Percentiles rank a stretch among this genome's conserved stretches.
These are phyloP conservation scores for Malania oleifera DNA, from an alignment of 164 flowering plant genomes.

Conservation along the genomic window DNA sequence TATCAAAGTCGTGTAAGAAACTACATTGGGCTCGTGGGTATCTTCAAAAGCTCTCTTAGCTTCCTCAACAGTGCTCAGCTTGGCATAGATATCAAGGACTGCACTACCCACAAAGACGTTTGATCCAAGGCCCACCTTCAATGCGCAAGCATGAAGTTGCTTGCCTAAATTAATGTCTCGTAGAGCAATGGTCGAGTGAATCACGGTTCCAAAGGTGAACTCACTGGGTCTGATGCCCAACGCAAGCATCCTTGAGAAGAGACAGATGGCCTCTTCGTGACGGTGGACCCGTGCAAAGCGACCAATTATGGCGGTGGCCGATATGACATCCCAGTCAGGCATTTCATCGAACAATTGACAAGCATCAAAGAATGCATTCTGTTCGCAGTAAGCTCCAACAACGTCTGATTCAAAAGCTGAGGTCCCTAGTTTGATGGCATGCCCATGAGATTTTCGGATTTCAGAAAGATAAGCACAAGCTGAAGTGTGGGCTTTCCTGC, in stretches of 20 bases:
- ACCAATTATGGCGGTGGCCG: slow-evolving; percentile 51
- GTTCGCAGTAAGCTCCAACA: not conserved
- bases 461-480: slow-evolving; percentile 8
- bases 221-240: slow-evolving; percentile 52
- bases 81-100: slow-evolving; percentile 49
- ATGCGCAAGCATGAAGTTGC: slow-evolving; percentile 59
- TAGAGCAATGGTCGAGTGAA: slow-evolving; percentile 40
- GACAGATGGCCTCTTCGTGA: slow-evolving; percentile 37
- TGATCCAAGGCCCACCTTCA: slow-evolving; percentile 45
- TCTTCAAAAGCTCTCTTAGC: slow-evolving; percentile 57
- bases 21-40: slow-evolving; percentile 56
- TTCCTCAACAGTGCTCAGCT: slow-evolving; percentile 43
- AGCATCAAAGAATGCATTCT: slow-evolving; percentile 24
- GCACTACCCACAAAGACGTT: slow-evolving; percentile 75
- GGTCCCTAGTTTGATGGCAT: slow-evolving; percentile 19
- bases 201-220: slow-evolving; percentile 58
- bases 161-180: slow-evolving; percentile 30
- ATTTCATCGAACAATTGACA: slow-evolving; percentile 49
- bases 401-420: not conserved
- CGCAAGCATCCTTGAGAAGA: slow-evolving; percentile 49
- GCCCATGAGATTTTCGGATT: slow-evolving; percentile 23
- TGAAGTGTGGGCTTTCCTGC: slow-evolving; percentile 2
- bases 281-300: slow-evolving; percentile 28
- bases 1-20: slow-evolving; percentile 68
- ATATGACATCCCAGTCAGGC: slow-evolving; percentile 42